Evolutionary conservation across 768 basidiomycete genomes (phyloP).

Genomic region (Hygrophorus pudorinus): DNA sequence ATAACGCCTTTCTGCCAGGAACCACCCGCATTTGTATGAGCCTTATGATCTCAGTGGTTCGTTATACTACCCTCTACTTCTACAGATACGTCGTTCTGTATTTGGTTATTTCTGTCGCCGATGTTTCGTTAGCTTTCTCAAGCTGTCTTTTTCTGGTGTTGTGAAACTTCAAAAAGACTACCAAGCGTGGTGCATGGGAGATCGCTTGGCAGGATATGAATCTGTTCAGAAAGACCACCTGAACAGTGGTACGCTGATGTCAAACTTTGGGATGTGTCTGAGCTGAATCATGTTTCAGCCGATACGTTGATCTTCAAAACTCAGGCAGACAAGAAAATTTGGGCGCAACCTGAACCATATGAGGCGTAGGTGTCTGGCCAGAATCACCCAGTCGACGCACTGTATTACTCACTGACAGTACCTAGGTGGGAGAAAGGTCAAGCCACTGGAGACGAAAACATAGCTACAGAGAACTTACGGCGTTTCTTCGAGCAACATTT

Average conservation of each 20-base stretch:
- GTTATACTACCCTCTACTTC: background rate
- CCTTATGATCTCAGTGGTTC: background rate
- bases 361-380: constrained; percentile 34
- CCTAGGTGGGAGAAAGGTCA: constrained; percentile 58
- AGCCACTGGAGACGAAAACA: constrained; percentile 58
- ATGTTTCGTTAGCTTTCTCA: constrained; percentile 63
- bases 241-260: constrained; percentile 27
- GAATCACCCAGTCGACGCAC: constrained; percentile 2
- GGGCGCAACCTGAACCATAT: constrained; percentile 53
- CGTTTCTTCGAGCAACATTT: constrained; percentile 83
- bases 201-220: constrained; percentile 38
- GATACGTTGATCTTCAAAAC: constrained; percentile 53
- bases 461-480: constrained; percentile 62
- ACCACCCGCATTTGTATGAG: constrained; percentile 22
- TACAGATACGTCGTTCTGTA: constrained; percentile 61
- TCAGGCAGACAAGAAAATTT: constrained; percentile 52
- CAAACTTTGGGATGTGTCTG: background rate
- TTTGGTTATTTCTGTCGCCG: constrained; percentile 78
- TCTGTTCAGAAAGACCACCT: constrained; percentile 42
- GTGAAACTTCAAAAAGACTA: constrained; percentile 59
- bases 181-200: constrained; percentile 47
- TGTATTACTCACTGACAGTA: background rate
- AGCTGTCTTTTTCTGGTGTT: constrained; percentile 68
- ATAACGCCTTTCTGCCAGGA: constrained; percentile 14
- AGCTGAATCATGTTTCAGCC: constrained; percentile 14